Evolutionary conservation across 2,329 filamentous ascomycete species (phyloP).

Genomic region (Cladophialophora exuberans): DNA sequence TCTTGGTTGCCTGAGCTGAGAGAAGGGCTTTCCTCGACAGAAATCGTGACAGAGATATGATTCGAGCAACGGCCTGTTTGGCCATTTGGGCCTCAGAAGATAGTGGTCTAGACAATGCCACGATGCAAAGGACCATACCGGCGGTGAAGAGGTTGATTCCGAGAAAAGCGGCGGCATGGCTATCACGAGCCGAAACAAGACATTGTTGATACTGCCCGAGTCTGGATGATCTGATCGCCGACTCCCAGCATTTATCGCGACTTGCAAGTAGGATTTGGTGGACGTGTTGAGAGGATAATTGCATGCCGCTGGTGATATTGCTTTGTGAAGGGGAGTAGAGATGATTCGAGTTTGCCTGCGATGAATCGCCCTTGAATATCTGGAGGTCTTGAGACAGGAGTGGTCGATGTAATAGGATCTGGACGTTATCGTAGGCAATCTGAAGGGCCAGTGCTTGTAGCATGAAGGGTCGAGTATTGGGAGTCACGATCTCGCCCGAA

Average conservation of each 20-base stretch:
- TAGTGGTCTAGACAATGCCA: conserved; percentile 48
- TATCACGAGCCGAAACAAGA: conserved; percentile 40
- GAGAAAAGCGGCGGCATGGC: conserved; percentile 50
- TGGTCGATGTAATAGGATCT: conserved; percentile 49
- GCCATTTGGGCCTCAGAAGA: conserved; percentile 48
- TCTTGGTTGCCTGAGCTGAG: conserved; percentile 40
- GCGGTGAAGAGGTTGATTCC: conserved; percentile 52
- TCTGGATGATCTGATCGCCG: conserved; percentile 24
- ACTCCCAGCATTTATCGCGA: conserved; percentile 24
- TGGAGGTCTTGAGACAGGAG: conserved; percentile 37
- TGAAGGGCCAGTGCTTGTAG: conserved; percentile 49
- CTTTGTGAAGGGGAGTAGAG: conserved; percentile 25
- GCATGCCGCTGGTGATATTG: conserved; percentile 38
- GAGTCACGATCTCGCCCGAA: conserved; percentile 7
- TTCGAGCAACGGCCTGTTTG: conserved; percentile 48
- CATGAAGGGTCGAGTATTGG: conserved; percentile 25
- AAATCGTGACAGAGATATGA: conserved; percentile 46
- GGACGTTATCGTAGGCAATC: conserved; percentile 48
- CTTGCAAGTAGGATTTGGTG: conserved; percentile 20
- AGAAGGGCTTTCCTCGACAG: conserved; percentile 40
- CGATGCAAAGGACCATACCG: conserved; percentile 48
- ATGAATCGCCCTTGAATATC: conserved; percentile 30
- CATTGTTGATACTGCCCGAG: conserved; percentile 21
- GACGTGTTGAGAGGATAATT: conserved; percentile 8
- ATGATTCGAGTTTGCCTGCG: conserved; percentile 39